A percentile compares a stretch with the other conserved stretches of the same genome.
These are phyloP conservation scores for Penicillium sp. DNA, from an alignment of 2,329 filamentous ascomycete genomes.

Conservation along the genomic window DNA sequence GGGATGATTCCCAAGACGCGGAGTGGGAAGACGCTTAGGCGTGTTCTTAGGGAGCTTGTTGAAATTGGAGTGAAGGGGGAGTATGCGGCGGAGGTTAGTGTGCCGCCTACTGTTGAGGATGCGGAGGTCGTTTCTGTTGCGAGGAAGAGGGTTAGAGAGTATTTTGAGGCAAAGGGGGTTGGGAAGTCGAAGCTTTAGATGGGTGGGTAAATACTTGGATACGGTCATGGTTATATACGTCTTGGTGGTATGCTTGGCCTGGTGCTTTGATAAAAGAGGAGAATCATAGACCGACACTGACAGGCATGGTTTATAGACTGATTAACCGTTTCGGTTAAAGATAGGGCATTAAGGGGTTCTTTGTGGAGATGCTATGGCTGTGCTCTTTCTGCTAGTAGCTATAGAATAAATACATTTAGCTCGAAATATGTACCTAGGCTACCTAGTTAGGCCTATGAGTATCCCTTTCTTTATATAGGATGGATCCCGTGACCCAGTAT, in stretches of 20 bases:
- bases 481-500: too few relatives aligned
- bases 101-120: conserved; percentile 87
- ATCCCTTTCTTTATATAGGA: too few relatives aligned
- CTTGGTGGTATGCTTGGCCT: background rate
- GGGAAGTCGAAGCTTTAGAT: conserved; percentile 46
- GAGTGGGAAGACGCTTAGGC: conserved; percentile 83
- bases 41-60: conserved; percentile 77
- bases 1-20: conserved; percentile 90
- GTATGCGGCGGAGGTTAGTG: conserved; percentile 66
- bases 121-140: conserved; percentile 70
- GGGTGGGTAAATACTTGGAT: background rate
- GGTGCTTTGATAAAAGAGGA: background rate
- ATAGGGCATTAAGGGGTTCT: background rate
- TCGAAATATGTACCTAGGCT: too few relatives aligned
- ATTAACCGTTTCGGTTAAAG: background rate
- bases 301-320: background rate
- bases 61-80: conserved; percentile 77
- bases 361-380: too few relatives aligned
- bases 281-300: background rate
- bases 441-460: too few relatives aligned
- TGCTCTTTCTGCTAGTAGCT: too few relatives aligned
- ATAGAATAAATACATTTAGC: too few relatives aligned
- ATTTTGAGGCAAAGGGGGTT: conserved; percentile 55
- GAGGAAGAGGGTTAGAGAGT: conserved; percentile 66
- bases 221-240: background rate